Base-by-base conservation (phyloP, 1,284 basidiomycete genomes). In the Inonotus obliquus region DNA sequence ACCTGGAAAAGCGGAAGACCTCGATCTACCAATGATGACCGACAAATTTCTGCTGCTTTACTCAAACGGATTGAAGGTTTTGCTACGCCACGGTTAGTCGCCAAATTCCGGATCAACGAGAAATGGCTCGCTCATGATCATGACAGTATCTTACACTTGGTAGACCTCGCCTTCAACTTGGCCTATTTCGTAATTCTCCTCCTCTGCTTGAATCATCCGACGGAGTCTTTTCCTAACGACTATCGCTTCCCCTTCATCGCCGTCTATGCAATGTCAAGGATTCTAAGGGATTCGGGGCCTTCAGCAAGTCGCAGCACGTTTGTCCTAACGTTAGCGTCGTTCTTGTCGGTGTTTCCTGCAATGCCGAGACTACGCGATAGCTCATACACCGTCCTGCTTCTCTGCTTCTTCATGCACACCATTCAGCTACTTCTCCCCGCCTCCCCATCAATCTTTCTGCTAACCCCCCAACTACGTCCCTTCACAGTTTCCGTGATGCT, bases 401-500 rank as follows among this genome's bases (percentile, higher is more conserved):
- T 76, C 29, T 73, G 75, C 2, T 72, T 81, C 55, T 69, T 73
- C 37, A 63, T 79, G 39, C 75, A 80, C 41, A 66, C 81, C 21
- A 55, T 81, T 3, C 69, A 75, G 25, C 71, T 83, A 6, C 80
- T 82, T 63, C 68, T 78, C 3, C 78, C 79, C 3, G 59, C 68
- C 23, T 60, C 71, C 13, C 78, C 79, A 2, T 79, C 77, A 59
- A 80, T 79, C 4, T 64, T 78, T 14, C 75, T 77, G 61, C 68
- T 84, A 21, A 61, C 79, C 17, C 70, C 72, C 13, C 71, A 73
- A 13, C 67, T 75, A 1, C 61, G 63, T 21, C 69, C 69, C 11
- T 69, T 84, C 11, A 80, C 83, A 1, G 71, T 83, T n/a, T 73
- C 77, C 1, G 69, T 74, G 10, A 71, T 83, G 35, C 65, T 83